These are phyloP conservation scores for Mortierella sp. DNA, from an alignment of 371 early-diverging fungal genomes.

Conservation along the genomic window DNA sequence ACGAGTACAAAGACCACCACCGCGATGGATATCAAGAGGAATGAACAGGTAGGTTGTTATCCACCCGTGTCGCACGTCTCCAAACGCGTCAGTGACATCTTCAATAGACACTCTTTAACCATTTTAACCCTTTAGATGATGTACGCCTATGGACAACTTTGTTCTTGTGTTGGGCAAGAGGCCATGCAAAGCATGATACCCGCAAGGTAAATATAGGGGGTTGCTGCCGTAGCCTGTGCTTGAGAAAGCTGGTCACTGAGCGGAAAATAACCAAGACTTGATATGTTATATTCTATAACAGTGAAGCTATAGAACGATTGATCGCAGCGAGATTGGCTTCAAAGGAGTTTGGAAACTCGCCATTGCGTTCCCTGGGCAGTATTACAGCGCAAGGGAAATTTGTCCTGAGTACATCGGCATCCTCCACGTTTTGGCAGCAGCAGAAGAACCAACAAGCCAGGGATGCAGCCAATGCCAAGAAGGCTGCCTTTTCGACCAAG, in stretches of 20 bases:
- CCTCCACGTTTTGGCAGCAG: conserved; percentile 47
- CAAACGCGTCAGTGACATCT: no score
- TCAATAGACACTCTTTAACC: neutral
- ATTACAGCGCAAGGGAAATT: conserved; percentile 51
- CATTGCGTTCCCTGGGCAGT: conserved; percentile 41
- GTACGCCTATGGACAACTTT: conserved; percentile 67
- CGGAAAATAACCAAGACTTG: no score
- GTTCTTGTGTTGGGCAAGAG: conserved; percentile 64
- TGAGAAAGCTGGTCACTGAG: no score
- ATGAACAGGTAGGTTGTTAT: conserved; percentile 26
- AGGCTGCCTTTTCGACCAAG: conserved; percentile 42
- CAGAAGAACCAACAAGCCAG: conserved; percentile 40
- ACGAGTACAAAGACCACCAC: conserved; percentile 25
- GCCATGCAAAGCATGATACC: conserved; percentile 67
- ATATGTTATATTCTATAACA: conserved; percentile 9
- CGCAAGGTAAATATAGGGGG: conserved; percentile 63
- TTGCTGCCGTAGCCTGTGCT: no score
- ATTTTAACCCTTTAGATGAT: conserved; percentile 58
- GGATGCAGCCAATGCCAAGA: conserved; percentile 28
- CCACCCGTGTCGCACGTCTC: no score
- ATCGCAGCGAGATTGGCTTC: conserved; percentile 61
- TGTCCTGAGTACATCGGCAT: conserved; percentile 31
- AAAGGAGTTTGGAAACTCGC: conserved; percentile 51
- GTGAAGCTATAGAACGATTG: conserved; percentile 66
- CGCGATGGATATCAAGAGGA: conserved; percentile 38